Conservation (phyloP, 2,329 filamentous ascomycete genomes). For the Phaeomoniella chlamydospora region DNA sequence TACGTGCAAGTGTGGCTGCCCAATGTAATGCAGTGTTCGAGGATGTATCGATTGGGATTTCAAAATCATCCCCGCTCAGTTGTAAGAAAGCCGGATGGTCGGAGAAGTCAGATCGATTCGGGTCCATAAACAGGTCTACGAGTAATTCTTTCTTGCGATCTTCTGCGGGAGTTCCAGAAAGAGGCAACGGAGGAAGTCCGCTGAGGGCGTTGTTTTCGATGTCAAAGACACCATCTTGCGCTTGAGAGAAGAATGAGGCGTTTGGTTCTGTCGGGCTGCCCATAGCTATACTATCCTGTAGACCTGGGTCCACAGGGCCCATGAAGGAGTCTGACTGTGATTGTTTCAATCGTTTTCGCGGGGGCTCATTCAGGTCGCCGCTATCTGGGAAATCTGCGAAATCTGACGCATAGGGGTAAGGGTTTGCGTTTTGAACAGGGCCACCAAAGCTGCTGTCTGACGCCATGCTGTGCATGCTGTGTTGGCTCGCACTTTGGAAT, state of each 20-base stretch:
- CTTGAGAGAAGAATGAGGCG: constrained; percentile 30
- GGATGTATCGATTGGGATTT: constrained; percentile 78
- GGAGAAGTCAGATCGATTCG: constrained; percentile 52
- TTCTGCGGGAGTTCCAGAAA: constrained; percentile 45
- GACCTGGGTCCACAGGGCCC: constrained; percentile 15
- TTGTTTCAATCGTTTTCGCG: constrained; percentile 13
- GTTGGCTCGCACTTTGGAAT: constrained; percentile 68
- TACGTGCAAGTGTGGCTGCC: constrained; percentile 83
- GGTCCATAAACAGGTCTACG: constrained; percentile 70
- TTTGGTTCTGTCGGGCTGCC: constrained; percentile 29
- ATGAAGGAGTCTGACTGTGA: constrained; percentile 23
- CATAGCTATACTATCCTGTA: constrained; percentile 8
- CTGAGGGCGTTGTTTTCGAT: constrained; percentile 10
- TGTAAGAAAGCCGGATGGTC: constrained; percentile 65
- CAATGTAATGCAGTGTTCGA: constrained; percentile 83
- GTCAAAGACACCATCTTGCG: constrained; percentile 8
- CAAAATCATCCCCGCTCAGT: constrained; percentile 66
- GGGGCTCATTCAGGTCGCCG: constrained; percentile 11
- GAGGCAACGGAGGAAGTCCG: constrained; percentile 28
- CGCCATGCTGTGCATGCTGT: constrained; percentile 54
- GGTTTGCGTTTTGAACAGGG: constrained; percentile 48
- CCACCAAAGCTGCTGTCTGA: constrained; percentile 61
- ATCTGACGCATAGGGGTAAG: constrained; percentile 23
- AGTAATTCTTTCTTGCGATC: constrained; percentile 71
- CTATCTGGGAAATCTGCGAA: constrained; percentile 10